phyloP scores from a whole-genome alignment of 1,284 basidiomycete species.

The Ganoderma lucidum region DNA sequence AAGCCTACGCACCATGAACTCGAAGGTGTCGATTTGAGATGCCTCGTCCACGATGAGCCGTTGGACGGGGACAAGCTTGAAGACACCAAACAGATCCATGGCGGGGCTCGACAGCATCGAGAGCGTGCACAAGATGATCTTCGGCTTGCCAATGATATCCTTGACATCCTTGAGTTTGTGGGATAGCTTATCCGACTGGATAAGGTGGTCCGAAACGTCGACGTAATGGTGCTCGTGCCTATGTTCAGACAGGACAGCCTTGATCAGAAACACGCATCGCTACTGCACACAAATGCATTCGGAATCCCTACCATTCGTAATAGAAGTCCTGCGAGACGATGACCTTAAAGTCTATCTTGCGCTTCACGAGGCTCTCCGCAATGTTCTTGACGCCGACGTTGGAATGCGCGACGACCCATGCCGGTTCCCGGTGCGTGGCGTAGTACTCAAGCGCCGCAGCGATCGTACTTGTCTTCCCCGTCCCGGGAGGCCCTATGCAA shows the following conservation, averaged over 20 bases:
- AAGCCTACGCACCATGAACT: conserved; percentile 26
- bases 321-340: conserved; percentile 63
- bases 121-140: conserved; percentile 71
- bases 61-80: conserved; percentile 48
- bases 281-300: too few relatives aligned
- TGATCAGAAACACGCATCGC: conserved; percentile 16
- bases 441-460: conserved; percentile 37
- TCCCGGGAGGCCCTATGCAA: conserved; percentile 33
- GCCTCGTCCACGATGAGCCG: conserved; percentile 57
- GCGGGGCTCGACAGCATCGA: conserved; percentile 65
- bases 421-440: conserved; percentile 7
- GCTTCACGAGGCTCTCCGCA: conserved; percentile 52
- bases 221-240: conserved; percentile 80
- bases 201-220: conserved; percentile 50
- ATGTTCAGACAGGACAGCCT: background rate
- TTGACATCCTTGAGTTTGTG: conserved; percentile 13
- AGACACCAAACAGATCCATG: conserved; percentile 32
- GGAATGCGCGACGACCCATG: conserved; percentile 47
- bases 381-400: conserved; percentile 61
- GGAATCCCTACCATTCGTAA: conserved; percentile 72
- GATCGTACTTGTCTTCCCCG: conserved; percentile 49
- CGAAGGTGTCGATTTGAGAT: conserved; percentile 51
- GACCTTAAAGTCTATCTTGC: conserved; percentile 45
- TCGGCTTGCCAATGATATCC: conserved; percentile 42
- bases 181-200: conserved; percentile 57